Conservation (phyloP, 306 rosid genomes). For the Pterocarpus santalinus region DNA sequence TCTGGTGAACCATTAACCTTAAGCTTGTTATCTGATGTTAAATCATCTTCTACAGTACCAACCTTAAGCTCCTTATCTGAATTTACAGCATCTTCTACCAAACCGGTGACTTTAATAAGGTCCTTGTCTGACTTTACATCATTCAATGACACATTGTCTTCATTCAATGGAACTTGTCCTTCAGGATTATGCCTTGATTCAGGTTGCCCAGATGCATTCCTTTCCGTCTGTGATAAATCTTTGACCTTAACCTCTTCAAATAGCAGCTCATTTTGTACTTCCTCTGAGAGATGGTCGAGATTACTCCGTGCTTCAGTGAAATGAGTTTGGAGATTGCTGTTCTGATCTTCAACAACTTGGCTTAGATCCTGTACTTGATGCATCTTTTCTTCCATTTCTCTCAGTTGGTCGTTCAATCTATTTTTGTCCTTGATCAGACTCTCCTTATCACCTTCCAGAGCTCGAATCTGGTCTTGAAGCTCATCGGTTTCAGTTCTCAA, state of each 20-base stretch:
- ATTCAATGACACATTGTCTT: slow-evolving; percentile 38
- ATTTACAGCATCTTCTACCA: slow-evolving; percentile 40
- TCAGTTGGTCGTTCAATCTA: slow-evolving; percentile 58
- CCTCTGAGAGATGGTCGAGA: slow-evolving; percentile 68
- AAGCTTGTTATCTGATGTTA: slow-evolving; percentile 56
- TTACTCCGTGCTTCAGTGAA: slow-evolving; percentile 63
- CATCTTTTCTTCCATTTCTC: slow-evolving; percentile 74
- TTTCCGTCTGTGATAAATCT: slow-evolving; percentile 40
- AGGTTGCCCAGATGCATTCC: slow-evolving; percentile 39
- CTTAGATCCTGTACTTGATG: slow-evolving; percentile 62
- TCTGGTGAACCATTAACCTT: slow-evolving; percentile 41
- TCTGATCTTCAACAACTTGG: slow-evolving; percentile 62
- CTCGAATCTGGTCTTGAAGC: slow-evolving; percentile 69
- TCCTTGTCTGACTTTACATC: slow-evolving; percentile 47
- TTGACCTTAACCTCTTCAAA: slow-evolving; percentile 56
- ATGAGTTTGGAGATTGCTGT: slow-evolving; percentile 64
- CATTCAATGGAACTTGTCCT: slow-evolving; percentile 44
- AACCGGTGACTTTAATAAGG: slow-evolving; percentile 4
- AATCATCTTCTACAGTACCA: neutral
- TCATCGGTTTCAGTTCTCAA: slow-evolving; percentile 75
- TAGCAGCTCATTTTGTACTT: slow-evolving; percentile 59
- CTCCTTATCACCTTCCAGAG: slow-evolving; percentile 73
- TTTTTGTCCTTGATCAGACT: slow-evolving; percentile 59
- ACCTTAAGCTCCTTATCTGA: slow-evolving; percentile 31
- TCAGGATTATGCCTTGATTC: slow-evolving; percentile 44